Conservation (phyloP, 176 grass and related monocot genomes). For the Oryza glaberrima region DNA sequence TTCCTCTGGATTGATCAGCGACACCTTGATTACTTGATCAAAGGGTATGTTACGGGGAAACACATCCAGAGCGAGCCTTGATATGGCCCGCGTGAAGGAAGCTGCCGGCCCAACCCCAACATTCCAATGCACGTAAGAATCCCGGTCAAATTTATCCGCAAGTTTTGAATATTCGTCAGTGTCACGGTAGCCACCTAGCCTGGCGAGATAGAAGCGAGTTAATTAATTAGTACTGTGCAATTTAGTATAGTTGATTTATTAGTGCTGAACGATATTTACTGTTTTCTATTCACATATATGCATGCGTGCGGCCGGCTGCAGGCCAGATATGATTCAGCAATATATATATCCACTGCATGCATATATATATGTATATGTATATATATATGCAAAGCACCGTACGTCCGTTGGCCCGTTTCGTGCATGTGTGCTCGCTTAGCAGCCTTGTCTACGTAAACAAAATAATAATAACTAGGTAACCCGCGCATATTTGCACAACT, state of each 20-base stretch:
- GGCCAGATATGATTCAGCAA: too few species aligned
- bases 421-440: too few species aligned
- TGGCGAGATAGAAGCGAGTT: background rate
- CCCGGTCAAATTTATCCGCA: rapidly evolving
- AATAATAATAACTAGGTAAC: too few species aligned
- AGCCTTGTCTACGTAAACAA: too few species aligned
- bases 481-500: too few species aligned
- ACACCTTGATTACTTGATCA: slow-evolving; percentile 9
- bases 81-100: slow-evolving; percentile 13
- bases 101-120: background rate
- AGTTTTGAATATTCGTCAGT: rapidly evolving
- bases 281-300: too few species aligned
- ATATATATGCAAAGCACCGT: too few species aligned
- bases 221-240: background rate
- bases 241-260: background rate
- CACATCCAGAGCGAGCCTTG: rapidly evolving
- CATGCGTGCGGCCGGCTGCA: too few species aligned
- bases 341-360: too few species aligned
- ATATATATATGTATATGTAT: too few species aligned
- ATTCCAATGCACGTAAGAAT: background rate
- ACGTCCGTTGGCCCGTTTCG: too few species aligned
- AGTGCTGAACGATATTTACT: too few species aligned
- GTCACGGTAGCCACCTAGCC: background rate
- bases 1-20: background rate
- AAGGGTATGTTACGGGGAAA: rapidly evolving